Evolutionary conservation across 805 yeast species (phyloP).

Genomic region (Starmerella stigmatis): DNA sequence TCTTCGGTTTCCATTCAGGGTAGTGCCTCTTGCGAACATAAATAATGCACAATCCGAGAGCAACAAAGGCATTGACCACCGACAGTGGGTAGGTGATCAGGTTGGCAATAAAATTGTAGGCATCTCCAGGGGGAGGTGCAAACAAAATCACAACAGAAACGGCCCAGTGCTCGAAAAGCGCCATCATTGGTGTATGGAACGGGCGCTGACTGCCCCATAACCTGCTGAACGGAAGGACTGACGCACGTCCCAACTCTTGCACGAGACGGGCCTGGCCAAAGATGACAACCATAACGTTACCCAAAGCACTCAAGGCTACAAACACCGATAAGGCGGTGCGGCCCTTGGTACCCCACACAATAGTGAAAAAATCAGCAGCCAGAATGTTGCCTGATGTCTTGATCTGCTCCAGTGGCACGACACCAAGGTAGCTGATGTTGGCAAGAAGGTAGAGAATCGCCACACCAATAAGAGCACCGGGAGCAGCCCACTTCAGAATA

Average conservation of each 20-base stretch:
- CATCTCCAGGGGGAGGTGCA: slow-evolving; percentile 83
- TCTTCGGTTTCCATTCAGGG: slow-evolving; percentile 57
- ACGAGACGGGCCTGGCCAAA: slow-evolving; percentile 74
- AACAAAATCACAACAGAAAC: slow-evolving; percentile 62
- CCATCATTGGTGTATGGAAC: slow-evolving; percentile 61
- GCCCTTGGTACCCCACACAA: slow-evolving; percentile 59
- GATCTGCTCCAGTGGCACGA: slow-evolving; percentile 38
- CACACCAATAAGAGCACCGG: slow-evolving; percentile 52
- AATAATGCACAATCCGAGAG: slow-evolving; percentile 51
- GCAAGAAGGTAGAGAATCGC: slow-evolving; percentile 62
- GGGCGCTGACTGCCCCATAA: slow-evolving; percentile 65
- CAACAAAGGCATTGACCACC: slow-evolving; percentile 57
- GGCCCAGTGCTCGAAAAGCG: slow-evolving; percentile 65
- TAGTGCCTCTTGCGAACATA: slow-evolving; percentile 31
- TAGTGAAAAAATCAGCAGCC: slow-evolving; percentile 65
- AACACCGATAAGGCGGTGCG: slow-evolving; percentile 66
- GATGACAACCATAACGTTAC: slow-evolving; percentile 70
- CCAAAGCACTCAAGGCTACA: slow-evolving; percentile 71
- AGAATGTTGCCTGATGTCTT: slow-evolving; percentile 53
- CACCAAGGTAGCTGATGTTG: slow-evolving; percentile 57
- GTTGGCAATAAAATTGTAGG: slow-evolving; percentile 70
- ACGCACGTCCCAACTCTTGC: slow-evolving; percentile 75
- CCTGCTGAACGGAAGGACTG: slow-evolving; percentile 60
- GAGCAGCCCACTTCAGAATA: slow-evolving; percentile 64
- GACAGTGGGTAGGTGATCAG: slow-evolving; percentile 74